These are phyloP conservation scores for Colletotrichum aenigma DNA, from an alignment of 2,329 filamentous ascomycete genomes.

Conservation along the genomic window DNA sequence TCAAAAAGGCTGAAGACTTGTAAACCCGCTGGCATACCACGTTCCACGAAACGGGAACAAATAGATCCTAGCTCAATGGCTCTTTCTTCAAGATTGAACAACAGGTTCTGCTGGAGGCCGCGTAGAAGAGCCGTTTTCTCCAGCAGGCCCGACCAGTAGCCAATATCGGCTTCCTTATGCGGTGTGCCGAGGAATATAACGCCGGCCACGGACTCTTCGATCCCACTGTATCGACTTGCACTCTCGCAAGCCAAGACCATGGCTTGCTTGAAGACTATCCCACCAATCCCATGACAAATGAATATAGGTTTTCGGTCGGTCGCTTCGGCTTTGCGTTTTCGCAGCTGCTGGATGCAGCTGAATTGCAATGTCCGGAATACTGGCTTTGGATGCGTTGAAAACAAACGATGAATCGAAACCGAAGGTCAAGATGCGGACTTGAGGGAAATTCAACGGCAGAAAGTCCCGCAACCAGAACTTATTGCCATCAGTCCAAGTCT, in stretches of 20 bases:
- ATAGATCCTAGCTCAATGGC: background rate
- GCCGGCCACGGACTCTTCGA: background rate
- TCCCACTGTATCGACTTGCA: accelerated
- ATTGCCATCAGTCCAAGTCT: background rate
- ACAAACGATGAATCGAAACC: accelerated
- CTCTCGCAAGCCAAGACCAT: background rate
- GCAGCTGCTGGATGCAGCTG: background rate
- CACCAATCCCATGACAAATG: background rate
- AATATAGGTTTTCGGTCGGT: accelerated
- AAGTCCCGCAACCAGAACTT: background rate
- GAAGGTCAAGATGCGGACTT: accelerated
- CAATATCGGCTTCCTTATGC: background rate
- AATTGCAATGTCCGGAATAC: accelerated
- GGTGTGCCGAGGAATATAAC: background rate
- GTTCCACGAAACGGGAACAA: background rate
- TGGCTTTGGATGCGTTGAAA: accelerated
- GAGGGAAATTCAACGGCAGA: background rate
- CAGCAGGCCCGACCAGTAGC: background rate
- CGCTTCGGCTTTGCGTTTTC: background rate
- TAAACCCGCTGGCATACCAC: background rate
- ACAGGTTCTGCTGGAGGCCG: background rate
- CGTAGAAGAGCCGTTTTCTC: accelerated
- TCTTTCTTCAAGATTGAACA: accelerated
- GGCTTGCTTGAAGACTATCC: background rate
- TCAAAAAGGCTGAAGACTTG: background rate